Evolutionary conservation across 768 basidiomycete genomes (phyloP).

Genomic region (Suillus variegatus): DNA sequence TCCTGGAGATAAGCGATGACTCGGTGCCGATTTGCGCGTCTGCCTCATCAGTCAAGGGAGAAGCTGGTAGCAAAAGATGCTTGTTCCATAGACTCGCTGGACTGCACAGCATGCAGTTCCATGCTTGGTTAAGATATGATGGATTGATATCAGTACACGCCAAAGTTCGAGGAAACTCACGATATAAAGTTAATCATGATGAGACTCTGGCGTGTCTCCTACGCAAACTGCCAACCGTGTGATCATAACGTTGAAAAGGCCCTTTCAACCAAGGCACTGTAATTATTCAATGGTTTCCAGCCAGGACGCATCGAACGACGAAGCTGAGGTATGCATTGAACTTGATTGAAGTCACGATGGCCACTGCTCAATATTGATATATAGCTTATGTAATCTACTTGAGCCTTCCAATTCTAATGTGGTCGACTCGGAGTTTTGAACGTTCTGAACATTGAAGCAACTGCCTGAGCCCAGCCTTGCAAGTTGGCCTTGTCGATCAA

Average conservation of each 20-base stretch:
- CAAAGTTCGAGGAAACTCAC: not conserved
- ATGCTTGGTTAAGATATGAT: not conserved
- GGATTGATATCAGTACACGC: not conserved
- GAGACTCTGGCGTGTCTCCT: not conserved
- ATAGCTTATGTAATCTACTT: not conserved
- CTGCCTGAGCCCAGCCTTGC: not conserved
- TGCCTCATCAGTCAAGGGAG: not conserved
- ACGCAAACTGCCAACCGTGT: not conserved
- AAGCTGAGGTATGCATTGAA: not conserved
- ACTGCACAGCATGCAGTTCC: slow-evolving; percentile 4
- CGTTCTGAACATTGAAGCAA: not conserved
- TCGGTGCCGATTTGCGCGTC: not conserved
- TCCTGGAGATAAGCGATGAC: slow-evolving; percentile 3
- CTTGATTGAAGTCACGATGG: no score
- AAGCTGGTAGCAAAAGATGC: not conserved
- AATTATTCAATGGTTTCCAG: not conserved
- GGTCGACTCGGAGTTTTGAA: not conserved
- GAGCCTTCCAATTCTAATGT: not conserved
- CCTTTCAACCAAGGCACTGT: not conserved
- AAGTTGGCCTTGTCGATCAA: slow-evolving; percentile 8
- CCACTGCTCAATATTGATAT: not conserved
- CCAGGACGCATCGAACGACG: not conserved
- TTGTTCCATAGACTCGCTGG: slow-evolving; percentile 2
- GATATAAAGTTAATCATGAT: not conserved
- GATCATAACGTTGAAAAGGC: not conserved